A percentile compares a stretch with the other conserved stretches of the same genome.
Evolutionary conservation across 352 stramenopile genomes (phyloP).

Genomic region (Pilasporangium apinafurcum): DNA sequence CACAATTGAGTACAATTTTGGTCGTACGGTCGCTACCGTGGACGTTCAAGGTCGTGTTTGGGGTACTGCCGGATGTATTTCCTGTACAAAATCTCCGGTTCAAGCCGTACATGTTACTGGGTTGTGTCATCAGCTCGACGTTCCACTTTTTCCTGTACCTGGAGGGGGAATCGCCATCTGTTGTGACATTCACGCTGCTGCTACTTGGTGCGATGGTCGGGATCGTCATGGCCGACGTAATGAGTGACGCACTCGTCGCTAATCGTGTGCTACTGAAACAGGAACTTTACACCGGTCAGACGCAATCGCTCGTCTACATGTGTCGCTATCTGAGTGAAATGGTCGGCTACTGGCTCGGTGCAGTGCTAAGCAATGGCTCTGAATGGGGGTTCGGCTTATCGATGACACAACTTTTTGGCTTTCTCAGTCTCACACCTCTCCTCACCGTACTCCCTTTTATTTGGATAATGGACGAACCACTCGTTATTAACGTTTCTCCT

Average conservation of each 20-base stretch:
- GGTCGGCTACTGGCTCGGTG: conserved; percentile 63
- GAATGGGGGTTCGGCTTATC: conserved; percentile 49
- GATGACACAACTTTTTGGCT: conserved; percentile 57
- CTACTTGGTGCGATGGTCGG: conserved; percentile 64
- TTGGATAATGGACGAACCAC: conserved; percentile 49
- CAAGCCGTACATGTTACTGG: conserved; percentile 73
- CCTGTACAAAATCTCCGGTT: conserved; percentile 50
- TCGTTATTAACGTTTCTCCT: conserved; percentile 12
- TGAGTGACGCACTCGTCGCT: conserved; percentile 67
- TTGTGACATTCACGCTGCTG: conserved; percentile 62
- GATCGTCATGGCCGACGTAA: conserved; percentile 80
- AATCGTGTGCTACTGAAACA: conserved; percentile 45
- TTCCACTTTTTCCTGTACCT: conserved; percentile 47
- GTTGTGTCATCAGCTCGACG: conserved; percentile 43
- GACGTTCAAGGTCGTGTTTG: conserved; percentile 78
- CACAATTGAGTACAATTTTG: conserved; percentile 63
- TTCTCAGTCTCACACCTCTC: conserved; percentile 54
- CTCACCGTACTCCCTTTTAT: conserved; percentile 50
- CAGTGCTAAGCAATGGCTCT: conserved; percentile 46
- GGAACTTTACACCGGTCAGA: conserved; percentile 25
- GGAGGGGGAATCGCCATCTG: conserved; percentile 24
- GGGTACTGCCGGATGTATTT: conserved; percentile 57
- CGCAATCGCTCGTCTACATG: conserved; percentile 70
- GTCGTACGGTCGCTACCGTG: conserved; percentile 68
- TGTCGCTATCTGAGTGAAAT: conserved; percentile 77